Base-by-base conservation (phyloP, 2,329 filamentous ascomycete genomes). In the Seiridium cupressi region DNA sequence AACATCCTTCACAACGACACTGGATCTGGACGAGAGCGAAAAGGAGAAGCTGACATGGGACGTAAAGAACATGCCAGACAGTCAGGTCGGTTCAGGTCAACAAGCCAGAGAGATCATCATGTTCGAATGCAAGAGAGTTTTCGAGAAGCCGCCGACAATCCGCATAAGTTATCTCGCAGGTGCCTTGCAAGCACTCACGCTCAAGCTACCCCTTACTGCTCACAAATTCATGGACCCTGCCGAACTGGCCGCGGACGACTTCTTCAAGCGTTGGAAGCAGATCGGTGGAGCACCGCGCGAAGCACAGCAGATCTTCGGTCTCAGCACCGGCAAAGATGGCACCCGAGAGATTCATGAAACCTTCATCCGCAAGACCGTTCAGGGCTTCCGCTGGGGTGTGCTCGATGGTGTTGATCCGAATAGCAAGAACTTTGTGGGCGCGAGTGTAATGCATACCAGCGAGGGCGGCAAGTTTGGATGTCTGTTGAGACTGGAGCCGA, bases 181-280 rank as follows among this genome's bases (percentile, higher is more conserved):
- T 63, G 92, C 95, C 2, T 79, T 99, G 60, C 95, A 99, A 75
- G 94, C 92, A 1, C 81, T 98, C 44, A 99, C 95, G 0, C 80
- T 99, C 46, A 94, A 96, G 74, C 82, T 99, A 4, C 95, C 95
- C 0, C 85, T 99, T 3, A 81, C 91, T 0, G 85, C 94, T 58
- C 94, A 98, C 76, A 97, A 97, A 73, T 99, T 97, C 72, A 97
- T 98, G 93, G 93, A 97, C 64, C 87, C 91, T 0, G 93, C 95
- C 0, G 89, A 95, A 60, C 81, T 99, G 44, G 86, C 86, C 5
- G 87, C 89, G 0, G 95, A 99, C 57, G 95, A 99, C 72, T 99
- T 98, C 77, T 99, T 99, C 85, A 97, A 96, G 81, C 84, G 96
- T 56, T 99, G 95, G 95, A 96, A 97, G 81, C 95, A 99, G 77